Conservation (phyloP, 441 rosid genomes). For the Euphorbia schlechtendalii region DNA sequence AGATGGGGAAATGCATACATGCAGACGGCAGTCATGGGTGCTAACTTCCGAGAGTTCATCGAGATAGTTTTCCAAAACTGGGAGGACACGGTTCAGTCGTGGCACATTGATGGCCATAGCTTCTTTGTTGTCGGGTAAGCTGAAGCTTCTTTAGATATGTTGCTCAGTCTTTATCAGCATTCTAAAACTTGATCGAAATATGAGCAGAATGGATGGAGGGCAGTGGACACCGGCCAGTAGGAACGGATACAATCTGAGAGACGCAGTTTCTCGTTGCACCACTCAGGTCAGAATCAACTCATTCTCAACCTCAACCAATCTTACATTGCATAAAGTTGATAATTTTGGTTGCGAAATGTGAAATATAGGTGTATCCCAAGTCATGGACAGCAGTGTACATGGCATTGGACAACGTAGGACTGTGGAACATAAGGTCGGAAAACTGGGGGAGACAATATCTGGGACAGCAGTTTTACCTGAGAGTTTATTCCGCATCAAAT, state of each 20-base stretch:
- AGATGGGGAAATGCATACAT: conserved; percentile 62
- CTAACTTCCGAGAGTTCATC: conserved; percentile 56
- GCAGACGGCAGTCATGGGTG: conserved; percentile 72
- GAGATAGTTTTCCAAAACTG: conserved; percentile 80
- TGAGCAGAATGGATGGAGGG: conserved; percentile 97
- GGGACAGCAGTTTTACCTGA: conserved; percentile 87
- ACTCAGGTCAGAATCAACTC: conserved; percentile 65
- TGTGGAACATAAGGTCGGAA: conserved; percentile 95
- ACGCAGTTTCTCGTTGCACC: conserved; percentile 66
- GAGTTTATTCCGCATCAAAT: conserved; percentile 61
- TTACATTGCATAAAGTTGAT: too few relatives aligned
- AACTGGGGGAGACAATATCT: conserved; percentile 86
- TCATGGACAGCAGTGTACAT: conserved; percentile 88
- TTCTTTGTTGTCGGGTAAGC: conserved; percentile 93
- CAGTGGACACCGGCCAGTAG: conserved; percentile 71
- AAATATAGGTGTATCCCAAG: conserved; percentile 88
- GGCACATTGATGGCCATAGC: conserved; percentile 77
- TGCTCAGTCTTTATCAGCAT: too few relatives aligned
- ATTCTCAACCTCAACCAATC: too few relatives aligned
- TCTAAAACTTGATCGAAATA: too few relatives aligned
- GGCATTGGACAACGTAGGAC: conserved; percentile 93
- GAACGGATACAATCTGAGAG: conserved; percentile 72
- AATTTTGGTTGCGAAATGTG: too few relatives aligned
- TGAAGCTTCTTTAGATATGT: too few relatives aligned
- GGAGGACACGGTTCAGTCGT: conserved; percentile 71